Conservation (phyloP, 2,329 filamentous ascomycete species). For the Beauveria asiatica region DNA sequence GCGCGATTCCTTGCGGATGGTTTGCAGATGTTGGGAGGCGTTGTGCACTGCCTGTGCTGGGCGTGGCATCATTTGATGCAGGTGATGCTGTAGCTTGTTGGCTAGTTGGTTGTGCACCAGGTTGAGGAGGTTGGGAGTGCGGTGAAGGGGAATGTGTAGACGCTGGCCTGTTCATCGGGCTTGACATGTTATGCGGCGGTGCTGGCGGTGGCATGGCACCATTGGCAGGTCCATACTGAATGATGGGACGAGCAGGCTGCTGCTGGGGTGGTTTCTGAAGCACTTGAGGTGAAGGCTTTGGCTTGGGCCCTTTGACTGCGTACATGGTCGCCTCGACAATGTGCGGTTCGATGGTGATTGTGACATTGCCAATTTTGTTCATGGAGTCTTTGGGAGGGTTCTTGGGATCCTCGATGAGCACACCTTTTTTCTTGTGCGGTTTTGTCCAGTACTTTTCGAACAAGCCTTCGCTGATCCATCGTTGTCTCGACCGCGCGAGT, state of each 20-base stretch:
- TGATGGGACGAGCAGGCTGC: constrained; percentile 37
- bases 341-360: constrained; percentile 72
- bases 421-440: constrained; percentile 58
- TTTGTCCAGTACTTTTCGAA: constrained; percentile 76
- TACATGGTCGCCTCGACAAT: constrained; percentile 69
- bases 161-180: constrained; percentile 9
- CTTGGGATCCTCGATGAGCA: constrained; percentile 52
- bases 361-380: constrained; percentile 63
- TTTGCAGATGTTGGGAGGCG: constrained; percentile 8
- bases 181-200: constrained; percentile 18
- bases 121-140: not conserved
- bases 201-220: constrained; percentile 50
- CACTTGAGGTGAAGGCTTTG: constrained; percentile 25
- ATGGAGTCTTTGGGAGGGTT: constrained; percentile 65
- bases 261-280: constrained; percentile 14
- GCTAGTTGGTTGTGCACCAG: not conserved
- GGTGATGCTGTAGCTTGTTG: constrained; percentile 1
- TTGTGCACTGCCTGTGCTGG: not conserved
- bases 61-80: not conserved
- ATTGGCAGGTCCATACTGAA: constrained; percentile 59
- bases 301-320: constrained; percentile 57
- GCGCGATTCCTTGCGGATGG: constrained; percentile 13
- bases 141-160: constrained; percentile 2
- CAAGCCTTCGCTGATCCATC: constrained; percentile 63
- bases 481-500: constrained; percentile 61